Conservation (phyloP, 805 yeast genomes). For the Teunomyces tritomae region DNA sequence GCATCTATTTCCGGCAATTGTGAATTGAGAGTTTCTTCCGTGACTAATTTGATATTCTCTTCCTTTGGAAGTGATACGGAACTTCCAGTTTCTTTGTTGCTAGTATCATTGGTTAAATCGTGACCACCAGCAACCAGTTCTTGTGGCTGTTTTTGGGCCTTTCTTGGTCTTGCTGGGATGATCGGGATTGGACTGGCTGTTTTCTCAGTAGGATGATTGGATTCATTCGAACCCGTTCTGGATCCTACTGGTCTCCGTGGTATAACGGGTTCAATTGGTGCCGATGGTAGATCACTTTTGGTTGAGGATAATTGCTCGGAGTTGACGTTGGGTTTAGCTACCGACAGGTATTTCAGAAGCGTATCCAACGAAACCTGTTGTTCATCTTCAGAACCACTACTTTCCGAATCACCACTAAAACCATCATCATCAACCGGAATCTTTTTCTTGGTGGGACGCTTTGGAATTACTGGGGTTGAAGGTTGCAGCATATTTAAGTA, state of each 20-base stretch:
- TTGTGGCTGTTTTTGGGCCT: background rate
- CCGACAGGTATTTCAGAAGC: background rate
- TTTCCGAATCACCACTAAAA: background rate
- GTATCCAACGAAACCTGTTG: background rate
- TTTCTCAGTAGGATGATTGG: background rate
- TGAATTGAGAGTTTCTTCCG: background rate
- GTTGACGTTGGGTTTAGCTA: background rate
- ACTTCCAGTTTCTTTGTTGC: background rate
- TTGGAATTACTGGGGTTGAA: background rate
- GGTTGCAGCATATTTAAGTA: background rate
- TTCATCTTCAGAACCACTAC: background rate
- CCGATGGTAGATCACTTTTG: background rate
- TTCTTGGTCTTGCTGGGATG: conserved; percentile 1
- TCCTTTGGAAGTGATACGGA: background rate
- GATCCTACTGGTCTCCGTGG: conserved; percentile 13
- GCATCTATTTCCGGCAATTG: background rate
- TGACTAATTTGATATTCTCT: background rate
- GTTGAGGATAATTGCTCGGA: background rate
- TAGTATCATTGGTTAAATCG: background rate
- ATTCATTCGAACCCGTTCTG: background rate
- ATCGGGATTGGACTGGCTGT: background rate
- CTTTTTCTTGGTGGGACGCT: background rate
- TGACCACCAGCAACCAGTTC: background rate
- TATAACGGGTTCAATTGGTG: conserved; percentile 3
- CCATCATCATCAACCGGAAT: background rate